Evolutionary conservation across 2,329 filamentous ascomycete genomes (phyloP).

Genomic region (Sarocladium oryzae): DNA sequence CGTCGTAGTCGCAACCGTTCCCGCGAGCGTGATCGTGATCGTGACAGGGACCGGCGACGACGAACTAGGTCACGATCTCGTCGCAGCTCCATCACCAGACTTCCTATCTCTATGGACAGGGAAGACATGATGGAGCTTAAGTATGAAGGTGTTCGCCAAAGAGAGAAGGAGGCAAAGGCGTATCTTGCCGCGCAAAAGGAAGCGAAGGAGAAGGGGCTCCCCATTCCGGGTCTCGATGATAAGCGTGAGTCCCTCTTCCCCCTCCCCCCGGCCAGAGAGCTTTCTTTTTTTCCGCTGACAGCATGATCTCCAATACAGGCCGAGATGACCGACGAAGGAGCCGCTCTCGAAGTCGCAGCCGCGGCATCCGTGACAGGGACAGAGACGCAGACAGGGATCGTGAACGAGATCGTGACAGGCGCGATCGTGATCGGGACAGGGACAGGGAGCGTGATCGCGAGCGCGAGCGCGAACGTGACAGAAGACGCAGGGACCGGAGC

Average conservation of each 20-base stretch:
- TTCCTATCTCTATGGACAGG: constrained; percentile 27
- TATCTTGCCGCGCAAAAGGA: constrained; percentile 57
- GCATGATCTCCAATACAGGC: too few species aligned
- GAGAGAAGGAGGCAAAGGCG: constrained; percentile 57
- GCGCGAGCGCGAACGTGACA: constrained; percentile 21
- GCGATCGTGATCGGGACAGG: constrained; percentile 23
- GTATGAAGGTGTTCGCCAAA: constrained; percentile 53
- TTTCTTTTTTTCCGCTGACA: too few species aligned
- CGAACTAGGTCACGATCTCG: constrained; percentile 37
- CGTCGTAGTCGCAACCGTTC: constrained; percentile 19
- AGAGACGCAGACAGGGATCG: constrained; percentile 25
- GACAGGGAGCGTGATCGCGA: constrained; percentile 24
- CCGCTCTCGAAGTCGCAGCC: constrained; percentile 26
- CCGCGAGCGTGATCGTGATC: constrained; percentile 16
- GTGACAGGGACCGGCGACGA: constrained; percentile 18
- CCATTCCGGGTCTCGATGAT: constrained; percentile 52
- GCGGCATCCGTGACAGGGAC: constrained; percentile 26
- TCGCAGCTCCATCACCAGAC: constrained; percentile 20
- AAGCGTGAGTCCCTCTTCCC: constrained; percentile 21
- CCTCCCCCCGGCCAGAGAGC: too few species aligned
- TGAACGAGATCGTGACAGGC: constrained; percentile 27
- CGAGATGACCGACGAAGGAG: constrained; percentile 20
- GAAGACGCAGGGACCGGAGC: constrained; percentile 23
- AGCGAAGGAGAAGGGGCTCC: constrained; percentile 51
- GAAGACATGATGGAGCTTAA: constrained; percentile 52